These are phyloP conservation scores for Pleurotus cornucopiae DNA, from an alignment of 768 basidiomycete genomes.

Conservation along the genomic window DNA sequence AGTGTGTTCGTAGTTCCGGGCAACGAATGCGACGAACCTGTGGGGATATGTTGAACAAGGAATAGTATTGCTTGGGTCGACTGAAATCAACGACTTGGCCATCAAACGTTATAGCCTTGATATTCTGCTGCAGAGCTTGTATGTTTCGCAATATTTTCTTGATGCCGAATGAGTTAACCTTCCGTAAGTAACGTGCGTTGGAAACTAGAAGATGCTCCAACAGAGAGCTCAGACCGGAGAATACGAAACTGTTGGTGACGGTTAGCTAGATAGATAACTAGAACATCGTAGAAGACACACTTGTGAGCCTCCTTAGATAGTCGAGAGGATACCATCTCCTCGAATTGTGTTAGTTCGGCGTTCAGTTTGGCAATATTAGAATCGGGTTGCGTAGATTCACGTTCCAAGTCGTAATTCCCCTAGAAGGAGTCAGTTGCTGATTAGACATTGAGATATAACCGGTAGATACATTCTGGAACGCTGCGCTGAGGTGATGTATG, in stretches of 20 bases:
- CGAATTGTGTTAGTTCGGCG: slow-evolving; percentile 68
- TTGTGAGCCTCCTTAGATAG: slow-evolving; percentile 61
- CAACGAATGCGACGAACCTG: slow-evolving; percentile 44
- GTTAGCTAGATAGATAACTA: slow-evolving; percentile 10
- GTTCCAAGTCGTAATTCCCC: slow-evolving; percentile 82
- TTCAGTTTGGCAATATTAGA: slow-evolving; percentile 86
- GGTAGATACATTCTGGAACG: slow-evolving; percentile 65
- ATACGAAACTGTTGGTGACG: slow-evolving; percentile 62
- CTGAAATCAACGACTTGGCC: slow-evolving; percentile 65
- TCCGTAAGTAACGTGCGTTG: slow-evolving; percentile 64
- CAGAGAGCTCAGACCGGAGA: slow-evolving; percentile 78
- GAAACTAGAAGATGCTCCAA: slow-evolving; percentile 81
- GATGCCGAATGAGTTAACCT: slow-evolving; percentile 72
- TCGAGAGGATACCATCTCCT: slow-evolving; percentile 61
- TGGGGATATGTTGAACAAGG: slow-evolving; percentile 70
- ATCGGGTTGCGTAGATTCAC: slow-evolving; percentile 89
- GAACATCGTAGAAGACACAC: slow-evolving; percentile 38
- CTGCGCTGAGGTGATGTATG: slow-evolving; percentile 75
- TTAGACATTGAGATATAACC: neutral
- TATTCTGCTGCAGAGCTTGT: slow-evolving; percentile 85
- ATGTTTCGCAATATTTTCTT: slow-evolving; percentile 88
- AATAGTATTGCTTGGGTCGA: slow-evolving; percentile 76
- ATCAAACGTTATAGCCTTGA: slow-evolving; percentile 70
- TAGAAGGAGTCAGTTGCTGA: slow-evolving; percentile 22
- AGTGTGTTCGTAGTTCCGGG: neutral